Conservation (phyloP, 2,329 filamentous ascomycete species). For the Sporothrix variecibatus region DNA sequence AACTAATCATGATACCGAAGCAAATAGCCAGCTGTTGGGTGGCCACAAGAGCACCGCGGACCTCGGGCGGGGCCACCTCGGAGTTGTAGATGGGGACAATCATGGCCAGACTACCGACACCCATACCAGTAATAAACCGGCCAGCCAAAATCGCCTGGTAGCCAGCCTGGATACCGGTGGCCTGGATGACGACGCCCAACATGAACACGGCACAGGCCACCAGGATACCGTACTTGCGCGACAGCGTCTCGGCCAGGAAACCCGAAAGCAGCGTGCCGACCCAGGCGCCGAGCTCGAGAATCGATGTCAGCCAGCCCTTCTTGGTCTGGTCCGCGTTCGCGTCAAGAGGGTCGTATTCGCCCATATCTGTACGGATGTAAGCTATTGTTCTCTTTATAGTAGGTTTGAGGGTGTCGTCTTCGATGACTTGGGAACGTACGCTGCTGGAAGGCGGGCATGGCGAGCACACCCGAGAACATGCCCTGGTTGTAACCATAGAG, state of each 20-base stretch:
- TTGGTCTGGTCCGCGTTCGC: constrained; percentile 51
- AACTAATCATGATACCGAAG: constrained; percentile 65
- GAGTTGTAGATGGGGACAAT: constrained; percentile 55
- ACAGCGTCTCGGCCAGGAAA: constrained; percentile 69
- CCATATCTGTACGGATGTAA: constrained; percentile 52
- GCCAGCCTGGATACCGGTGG: constrained; percentile 58
- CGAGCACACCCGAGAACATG: constrained; percentile 70
- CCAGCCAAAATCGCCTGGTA: constrained; percentile 66
- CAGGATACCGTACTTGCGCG: constrained; percentile 69
- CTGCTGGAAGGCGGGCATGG: constrained; percentile 55
- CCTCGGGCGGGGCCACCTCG: constrained; percentile 51
- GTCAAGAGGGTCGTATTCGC: constrained; percentile 51
- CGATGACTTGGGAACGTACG: constrained; percentile 43
- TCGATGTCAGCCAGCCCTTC: constrained; percentile 64
- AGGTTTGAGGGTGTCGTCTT: neutral
- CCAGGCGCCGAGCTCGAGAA: constrained; percentile 77
- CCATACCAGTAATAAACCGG: constrained; percentile 72
- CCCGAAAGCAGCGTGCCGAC: constrained; percentile 70
- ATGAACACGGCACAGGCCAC: constrained; percentile 68
- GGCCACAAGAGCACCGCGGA: constrained; percentile 51
- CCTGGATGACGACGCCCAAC: constrained; percentile 70
- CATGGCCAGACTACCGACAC: constrained; percentile 68
- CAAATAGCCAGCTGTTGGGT: constrained; percentile 57
- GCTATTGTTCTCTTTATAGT: neutral
- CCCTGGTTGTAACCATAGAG: constrained; percentile 75